Base-by-base conservation (phyloP, 139 green algal genomes). In the Desmodesmus armatus region DNA sequence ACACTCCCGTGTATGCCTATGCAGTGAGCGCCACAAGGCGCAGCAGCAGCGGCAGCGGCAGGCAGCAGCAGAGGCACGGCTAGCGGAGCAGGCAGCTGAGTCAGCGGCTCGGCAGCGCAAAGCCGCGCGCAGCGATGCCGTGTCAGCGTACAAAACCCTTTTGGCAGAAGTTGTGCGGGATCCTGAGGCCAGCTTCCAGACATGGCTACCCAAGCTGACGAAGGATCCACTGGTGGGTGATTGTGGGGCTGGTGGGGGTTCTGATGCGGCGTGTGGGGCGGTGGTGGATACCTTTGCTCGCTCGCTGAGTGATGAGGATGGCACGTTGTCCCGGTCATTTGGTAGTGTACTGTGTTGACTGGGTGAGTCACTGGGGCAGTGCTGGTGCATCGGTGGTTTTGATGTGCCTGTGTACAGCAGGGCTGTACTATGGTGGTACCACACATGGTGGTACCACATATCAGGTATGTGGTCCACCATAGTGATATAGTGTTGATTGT, bases 151-250 rank as follows among this genome's bases (percentile, higher is more conserved):
- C 65, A 87, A 89, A 27, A 92, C 90, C 3, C 90, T 96, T 67
- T 82, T 96, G 72, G 65, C 35, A 9, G 93, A 96, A 85, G n/a
- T 89, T 17, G 87, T 95, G 70, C 84, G 90, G 31, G 85, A 93
- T 17, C 67, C 88, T 2, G 85, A 81, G 7, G 87, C 85, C 0
- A 33, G 58, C 43, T 96, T 92, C 90, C 13, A 27, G 0, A 71
- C 83, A 33, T 88, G 78, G 51, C 67, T 63, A 35, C 72, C 82
- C 13, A 82, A 82, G 49, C 79, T 96, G 19, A n/a, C 77, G 19
- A 83, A 71, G 11, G 93, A 96, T 51, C 80, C 90, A 5, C 90
- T 94, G 88, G 91, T 92, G 78, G 43, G 66, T 51, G 15, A 15
- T 3, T 29, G 6, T 5, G 5, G 33, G n/a, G 69, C 15, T 78